Conservation (phyloP, 768 basidiomycete species). For the Lentinula sp. region DNA sequence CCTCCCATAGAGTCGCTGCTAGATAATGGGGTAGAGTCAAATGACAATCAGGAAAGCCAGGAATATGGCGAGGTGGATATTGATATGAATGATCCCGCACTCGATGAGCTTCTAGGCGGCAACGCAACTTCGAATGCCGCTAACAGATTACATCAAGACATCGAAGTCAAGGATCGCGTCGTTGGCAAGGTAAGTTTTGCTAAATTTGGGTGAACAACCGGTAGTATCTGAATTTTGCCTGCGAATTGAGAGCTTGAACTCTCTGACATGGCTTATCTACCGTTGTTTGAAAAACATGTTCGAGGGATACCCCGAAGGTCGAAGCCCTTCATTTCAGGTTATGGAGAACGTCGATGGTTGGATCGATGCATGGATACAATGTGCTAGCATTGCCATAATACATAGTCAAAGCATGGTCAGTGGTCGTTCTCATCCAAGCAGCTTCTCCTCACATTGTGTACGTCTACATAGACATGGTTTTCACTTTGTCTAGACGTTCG, state of each 20-base stretch:
- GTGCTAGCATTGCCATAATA: conserved; percentile 51
- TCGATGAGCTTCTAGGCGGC: conserved; percentile 41
- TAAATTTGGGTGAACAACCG: not conserved
- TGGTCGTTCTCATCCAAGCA: not conserved
- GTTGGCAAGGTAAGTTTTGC: conserved; percentile 18
- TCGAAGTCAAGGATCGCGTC: conserved; percentile 17
- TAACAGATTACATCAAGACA: conserved; percentile 17
- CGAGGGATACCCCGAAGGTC: conserved; percentile 11
- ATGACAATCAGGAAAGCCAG: conserved; percentile 64
- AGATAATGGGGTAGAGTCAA: conserved; percentile 16
- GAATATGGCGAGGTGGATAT: conserved; percentile 61
- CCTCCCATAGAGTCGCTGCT: conserved; percentile 14
- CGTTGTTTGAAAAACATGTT: conserved; percentile 31
- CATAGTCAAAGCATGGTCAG: conserved; percentile 22
- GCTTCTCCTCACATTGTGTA: not conserved
- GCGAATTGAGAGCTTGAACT: not conserved
- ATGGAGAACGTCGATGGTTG: conserved; percentile 42
- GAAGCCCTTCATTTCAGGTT: conserved; percentile 10
- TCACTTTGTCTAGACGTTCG: not conserved
- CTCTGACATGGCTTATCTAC: conserved; percentile 33
- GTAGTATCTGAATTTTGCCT: not conserved
- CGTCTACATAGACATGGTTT: conserved; percentile 1
- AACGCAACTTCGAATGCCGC: not conserved
- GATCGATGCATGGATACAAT: conserved; percentile 72
- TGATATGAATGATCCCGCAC: conserved; percentile 55